A percentile compares a stretch with the other conserved stretches of the same genome.
Evolutionary conservation across 495 filamentous ascomycete species (phyloP).

Genomic region (Bathelium albidoporum): DNA sequence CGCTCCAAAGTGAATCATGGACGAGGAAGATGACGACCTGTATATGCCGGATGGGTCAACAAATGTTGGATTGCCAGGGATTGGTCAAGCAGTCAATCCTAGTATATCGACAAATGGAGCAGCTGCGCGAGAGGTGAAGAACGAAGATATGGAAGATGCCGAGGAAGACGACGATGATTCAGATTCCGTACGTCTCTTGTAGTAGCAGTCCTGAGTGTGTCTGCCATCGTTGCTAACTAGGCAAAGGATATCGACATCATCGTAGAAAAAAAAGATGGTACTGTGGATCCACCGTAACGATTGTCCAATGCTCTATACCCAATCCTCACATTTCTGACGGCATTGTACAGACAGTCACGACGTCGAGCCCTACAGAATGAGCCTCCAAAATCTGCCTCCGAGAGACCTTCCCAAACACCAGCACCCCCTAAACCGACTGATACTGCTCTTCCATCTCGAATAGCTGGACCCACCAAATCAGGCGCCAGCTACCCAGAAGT

Average conservation of each 20-base stretch:
- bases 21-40: conserved; percentile 63
- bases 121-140: conserved; percentile 14
- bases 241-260: conserved; percentile 87
- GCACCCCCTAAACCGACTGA: conserved; percentile 34
- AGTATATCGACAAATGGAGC: conserved; percentile 13
- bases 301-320: conserved; percentile 31
- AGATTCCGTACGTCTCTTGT: conserved; percentile 12
- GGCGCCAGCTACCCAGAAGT: conserved; percentile 53
- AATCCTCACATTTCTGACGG: neutral
- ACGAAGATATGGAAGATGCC: conserved; percentile 42
- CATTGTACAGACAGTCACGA: neutral
- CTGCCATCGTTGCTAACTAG: conserved; percentile 1
- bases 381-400: conserved; percentile 19
- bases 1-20: conserved; percentile 35
- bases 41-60: conserved; percentile 35
- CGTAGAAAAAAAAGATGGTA: conserved; percentile 70
- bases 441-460: conserved; percentile 22
- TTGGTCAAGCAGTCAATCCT: conserved; percentile 8
- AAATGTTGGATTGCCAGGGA: no score
- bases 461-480: conserved; percentile 32
- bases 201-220: neutral
- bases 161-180: conserved; percentile 65
- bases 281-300: conserved; percentile 52
- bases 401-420: conserved; percentile 16
- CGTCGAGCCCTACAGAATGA: conserved; percentile 26